Evolutionary conservation across 495 filamentous ascomycete genomes (phyloP), one percentile per base, ranked within the genome.

Genomic region (Neurospora tetrasperma): DNA sequence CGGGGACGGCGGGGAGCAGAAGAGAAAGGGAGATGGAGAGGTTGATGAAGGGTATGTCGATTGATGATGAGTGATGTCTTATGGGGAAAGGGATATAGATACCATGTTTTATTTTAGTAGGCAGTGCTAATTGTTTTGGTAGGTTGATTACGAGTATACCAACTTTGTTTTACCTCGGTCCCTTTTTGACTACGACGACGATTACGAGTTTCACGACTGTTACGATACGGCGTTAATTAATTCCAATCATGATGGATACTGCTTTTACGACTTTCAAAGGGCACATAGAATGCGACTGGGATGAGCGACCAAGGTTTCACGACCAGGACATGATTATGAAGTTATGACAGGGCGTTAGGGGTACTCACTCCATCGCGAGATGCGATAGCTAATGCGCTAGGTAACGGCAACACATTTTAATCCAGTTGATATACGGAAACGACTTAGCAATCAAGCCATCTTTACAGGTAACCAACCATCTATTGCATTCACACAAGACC

Each of bases 1-100:
- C 73, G 23, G 70, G 42, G 35, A 38, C 35, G 35, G 35, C 35
- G 31, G 46, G 72, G 38, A 76, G 76, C 71, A 46, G 70, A 42
- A 75, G 76, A 73, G 59, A 78, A 0, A 31, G 23, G 2, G 43
- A 62, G 66, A 44, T 27, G 39, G 44, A 46, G 46, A 38, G 40
- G 44, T 73, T 35, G 72, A 73, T 70, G 69, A 40, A 70, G 69
- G 69, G 69, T 70, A 70, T 66, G 54, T 66, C 14, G 4, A 27
- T 69, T 42, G 35, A 20, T 74, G 44, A 59, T 20, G 27, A 68
- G 40, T 69, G 62, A 23, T 27, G 20, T 23, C 38, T n/a, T 39
- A 8, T 4, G 7, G 9, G 7, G 9, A 11, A 10, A 4, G 11
- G 20, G 46, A 23, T 41, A 8, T 35, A 62, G 31, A 62, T 66